Conservation (phyloP, 1,284 basidiomycete genomes). For the Anthracocystis walkeri region DNA sequence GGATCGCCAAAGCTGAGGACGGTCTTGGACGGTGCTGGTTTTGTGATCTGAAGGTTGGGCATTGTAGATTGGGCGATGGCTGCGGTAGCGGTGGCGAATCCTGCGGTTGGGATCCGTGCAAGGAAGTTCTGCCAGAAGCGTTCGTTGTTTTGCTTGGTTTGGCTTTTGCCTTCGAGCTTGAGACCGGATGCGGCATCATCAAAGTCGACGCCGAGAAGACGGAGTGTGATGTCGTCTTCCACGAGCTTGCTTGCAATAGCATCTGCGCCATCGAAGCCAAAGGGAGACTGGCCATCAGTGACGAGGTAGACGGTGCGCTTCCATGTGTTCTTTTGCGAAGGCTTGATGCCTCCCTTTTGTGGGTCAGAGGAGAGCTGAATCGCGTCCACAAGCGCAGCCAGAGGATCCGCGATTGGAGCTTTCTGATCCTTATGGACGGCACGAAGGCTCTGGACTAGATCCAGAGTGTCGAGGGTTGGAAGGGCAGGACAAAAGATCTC, state of each 20-base stretch:
- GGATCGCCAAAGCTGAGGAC: constrained; percentile 61
- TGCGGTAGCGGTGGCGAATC: constrained; percentile 72
- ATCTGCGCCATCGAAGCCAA: constrained; percentile 49
- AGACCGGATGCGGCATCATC: constrained; percentile 79
- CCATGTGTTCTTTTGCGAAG: constrained; percentile 54
- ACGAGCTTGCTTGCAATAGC: constrained; percentile 45
- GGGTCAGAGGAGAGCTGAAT: constrained; percentile 75
- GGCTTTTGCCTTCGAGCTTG: constrained; percentile 77
- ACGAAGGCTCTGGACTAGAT: constrained; percentile 76
- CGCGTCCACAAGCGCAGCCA: constrained; percentile 87
- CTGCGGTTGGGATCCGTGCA: constrained; percentile 70
- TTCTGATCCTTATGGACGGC: constrained; percentile 40
- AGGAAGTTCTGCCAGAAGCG: constrained; percentile 78
- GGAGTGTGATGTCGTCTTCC: constrained; percentile 51
- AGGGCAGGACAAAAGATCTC: constrained; percentile 83
- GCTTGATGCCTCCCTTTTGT: constrained; percentile 49
- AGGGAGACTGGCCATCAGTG: constrained; percentile 63
- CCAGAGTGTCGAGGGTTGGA: constrained; percentile 80
- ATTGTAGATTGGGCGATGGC: constrained; percentile 49
- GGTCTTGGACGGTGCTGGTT: constrained; percentile 42
- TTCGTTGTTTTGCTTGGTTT: constrained; percentile 83
- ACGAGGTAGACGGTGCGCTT: constrained; percentile 64
- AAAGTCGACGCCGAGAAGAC: constrained; percentile 80
- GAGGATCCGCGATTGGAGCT: constrained; percentile 70
- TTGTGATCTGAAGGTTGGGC: constrained; percentile 55